phyloP scores from a whole-genome alignment of 1,139 yeast species.

The Geotrichum bryndzae region DNA sequence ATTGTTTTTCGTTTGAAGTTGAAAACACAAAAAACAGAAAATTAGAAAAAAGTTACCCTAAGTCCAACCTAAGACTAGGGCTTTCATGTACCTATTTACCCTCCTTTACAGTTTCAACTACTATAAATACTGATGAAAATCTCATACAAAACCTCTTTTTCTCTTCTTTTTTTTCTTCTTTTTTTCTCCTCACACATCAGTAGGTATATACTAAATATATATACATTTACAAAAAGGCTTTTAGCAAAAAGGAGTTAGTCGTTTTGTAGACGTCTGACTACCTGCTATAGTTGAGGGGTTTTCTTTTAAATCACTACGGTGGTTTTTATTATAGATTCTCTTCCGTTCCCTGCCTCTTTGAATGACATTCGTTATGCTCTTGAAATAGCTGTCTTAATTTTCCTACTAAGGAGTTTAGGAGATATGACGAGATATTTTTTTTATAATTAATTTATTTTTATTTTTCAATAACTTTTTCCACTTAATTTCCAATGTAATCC shows the following conservation, averaged over 20 bases:
- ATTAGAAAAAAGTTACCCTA: not conserved
- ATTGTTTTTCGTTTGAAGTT: no score
- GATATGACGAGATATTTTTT: not conserved
- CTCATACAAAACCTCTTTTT: not conserved
- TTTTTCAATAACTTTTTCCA: slow-evolving; percentile 4
- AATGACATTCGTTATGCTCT: slow-evolving; percentile 1
- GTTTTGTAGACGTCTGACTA: not conserved
- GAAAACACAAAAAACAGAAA: no score
- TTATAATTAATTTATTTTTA: not conserved
- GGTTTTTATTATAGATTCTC: not conserved
- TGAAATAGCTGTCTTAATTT: not conserved
- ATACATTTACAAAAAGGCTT: not conserved
- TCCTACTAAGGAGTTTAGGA: not conserved
- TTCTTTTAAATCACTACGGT: not conserved
- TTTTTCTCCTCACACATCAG: not conserved
- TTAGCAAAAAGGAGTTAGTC: not conserved
- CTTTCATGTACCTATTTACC: not conserved
- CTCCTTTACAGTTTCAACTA: not conserved
- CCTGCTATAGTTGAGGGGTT: slow-evolving; percentile 4
- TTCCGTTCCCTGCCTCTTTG: slow-evolving; percentile 6
- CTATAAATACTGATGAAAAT: not conserved
- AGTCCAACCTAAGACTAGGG: not conserved
- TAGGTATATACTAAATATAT: slow-evolving; percentile 4
- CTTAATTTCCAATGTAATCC: slow-evolving; percentile 14
- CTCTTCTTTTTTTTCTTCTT: not conserved